These are phyloP conservation scores for Hordeum marinum DNA, from an alignment of 176 grass and related monocot species.

Conservation along the genomic window DNA sequence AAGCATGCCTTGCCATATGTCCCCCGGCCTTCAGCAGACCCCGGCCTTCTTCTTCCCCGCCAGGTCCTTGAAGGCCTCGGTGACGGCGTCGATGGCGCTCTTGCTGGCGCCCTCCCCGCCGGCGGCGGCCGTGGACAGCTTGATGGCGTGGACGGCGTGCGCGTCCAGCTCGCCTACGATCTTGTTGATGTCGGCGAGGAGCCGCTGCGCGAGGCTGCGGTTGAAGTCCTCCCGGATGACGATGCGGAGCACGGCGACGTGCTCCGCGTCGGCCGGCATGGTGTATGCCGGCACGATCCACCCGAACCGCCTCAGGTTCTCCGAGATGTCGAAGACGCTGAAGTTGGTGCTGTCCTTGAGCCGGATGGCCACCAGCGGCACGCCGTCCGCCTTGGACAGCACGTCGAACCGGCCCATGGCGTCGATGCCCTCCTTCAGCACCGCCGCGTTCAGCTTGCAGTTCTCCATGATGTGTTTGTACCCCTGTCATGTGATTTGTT, in stretches of 20 bases:
- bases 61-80: slow-evolving; percentile 30
- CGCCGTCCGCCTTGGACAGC: slow-evolving; percentile 60
- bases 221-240: slow-evolving; percentile 85
- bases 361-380: slow-evolving; percentile 72
- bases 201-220: slow-evolving; percentile 57
- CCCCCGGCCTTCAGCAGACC: slow-evolving; percentile 35
- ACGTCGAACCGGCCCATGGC: slow-evolving; percentile 50
- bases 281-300: slow-evolving; percentile 90
- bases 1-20: no score
- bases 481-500: slow-evolving; percentile 30
- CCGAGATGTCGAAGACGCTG: slow-evolving; percentile 59
- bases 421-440: slow-evolving; percentile 41
- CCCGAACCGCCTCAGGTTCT: slow-evolving; percentile 65
- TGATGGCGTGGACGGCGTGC: slow-evolving; percentile 5
- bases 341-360: slow-evolving; percentile 52
- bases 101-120: not conserved
- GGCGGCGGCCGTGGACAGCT: not conserved
- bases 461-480: slow-evolving; percentile 80
- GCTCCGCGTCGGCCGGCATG: slow-evolving; percentile 58
- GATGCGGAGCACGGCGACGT: slow-evolving; percentile 67
- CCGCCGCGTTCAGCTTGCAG: slow-evolving; percentile 48
- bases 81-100: slow-evolving; percentile 3
- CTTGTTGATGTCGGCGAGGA: slow-evolving; percentile 42
- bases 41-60: slow-evolving; percentile 40
- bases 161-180: slow-evolving; percentile 48